Base-by-base conservation (phyloP, 768 basidiomycete species). In the Boletus rubropictus region DNA sequence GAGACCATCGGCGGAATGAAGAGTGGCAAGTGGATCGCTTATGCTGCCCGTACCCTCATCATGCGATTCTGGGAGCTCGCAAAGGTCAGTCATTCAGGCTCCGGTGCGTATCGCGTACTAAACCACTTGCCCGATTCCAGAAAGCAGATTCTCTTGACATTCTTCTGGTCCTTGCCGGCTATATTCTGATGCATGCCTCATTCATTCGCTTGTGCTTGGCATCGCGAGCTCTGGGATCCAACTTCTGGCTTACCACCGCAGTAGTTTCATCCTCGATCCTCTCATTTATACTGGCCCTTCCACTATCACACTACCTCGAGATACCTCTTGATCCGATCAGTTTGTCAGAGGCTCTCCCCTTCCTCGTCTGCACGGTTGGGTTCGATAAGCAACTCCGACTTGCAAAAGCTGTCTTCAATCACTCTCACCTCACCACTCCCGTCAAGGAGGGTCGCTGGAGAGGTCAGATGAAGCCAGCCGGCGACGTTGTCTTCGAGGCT, bases 131-230 rank as follows among this genome's bases (percentile, higher is more conserved):
- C 35, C 18, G 50, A 57, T 29, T 46, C 11, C 68, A 88, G 81
- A 90, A 92, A 72, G 93, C 96, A 10, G 90, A 96, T 66, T 93
- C 92, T 1, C 80, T 94, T 20, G 96, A 99, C 68, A 97, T 99
- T 59, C 73, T 95, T 44, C 82, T 98, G 53, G 91, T 99, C 57
- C 79, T 97, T 17, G 76, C 88, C 10, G 96, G 95, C 12, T 98
- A 98, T 65, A 69, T 94, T 44, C 76, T 98, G 37, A 98, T 99
- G 96, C 93, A 97, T 70, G 78, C 75, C 5, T 95, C 94, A 2
- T 98, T 99, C 70, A 81, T 93, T 63, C 83, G 91, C 42, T 79
- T 98, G 42, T 86, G 95, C 69, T 72, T 86, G 54, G 87, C 89
- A 52, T 91, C 93, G 52, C 81, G 95, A 20, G 81, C 84, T 17